Conservation (phyloP, 2,329 filamentous ascomycete species). For the Escovopsis sp. region DNA sequence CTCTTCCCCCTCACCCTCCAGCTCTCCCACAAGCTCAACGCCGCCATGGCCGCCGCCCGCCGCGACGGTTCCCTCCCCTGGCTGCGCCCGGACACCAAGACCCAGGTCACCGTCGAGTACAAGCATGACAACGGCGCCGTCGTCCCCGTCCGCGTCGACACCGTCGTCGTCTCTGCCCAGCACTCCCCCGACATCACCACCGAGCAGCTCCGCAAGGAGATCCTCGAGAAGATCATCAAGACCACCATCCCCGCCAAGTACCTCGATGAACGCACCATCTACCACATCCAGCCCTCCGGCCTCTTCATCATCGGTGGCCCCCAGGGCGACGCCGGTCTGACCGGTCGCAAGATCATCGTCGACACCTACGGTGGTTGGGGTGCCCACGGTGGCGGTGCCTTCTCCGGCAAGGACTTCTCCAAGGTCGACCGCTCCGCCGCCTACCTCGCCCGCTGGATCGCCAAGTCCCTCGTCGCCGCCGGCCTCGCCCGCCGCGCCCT, state of each 20-base stretch:
- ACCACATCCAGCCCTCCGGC: slow-evolving; percentile 98
- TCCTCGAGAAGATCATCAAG: slow-evolving; percentile 95
- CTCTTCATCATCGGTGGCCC: slow-evolving; percentile 98
- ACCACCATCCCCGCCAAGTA: slow-evolving; percentile 84
- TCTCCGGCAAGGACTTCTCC: slow-evolving; percentile 99
- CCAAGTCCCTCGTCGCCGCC: slow-evolving; percentile 88
- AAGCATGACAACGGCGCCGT: slow-evolving; percentile 91
- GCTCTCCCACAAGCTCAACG: slow-evolving; percentile 93
- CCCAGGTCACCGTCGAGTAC: slow-evolving; percentile 98
- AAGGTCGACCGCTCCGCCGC: slow-evolving; percentile 98
- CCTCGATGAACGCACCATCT: slow-evolving; percentile 84
- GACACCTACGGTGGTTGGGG: slow-evolving; percentile 99
- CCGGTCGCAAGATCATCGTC: slow-evolving; percentile 98
- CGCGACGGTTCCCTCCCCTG: slow-evolving; percentile 78
- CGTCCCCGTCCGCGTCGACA: slow-evolving; percentile 83
- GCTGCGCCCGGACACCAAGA: slow-evolving; percentile 98
- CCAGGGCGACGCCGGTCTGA: slow-evolving; percentile 96
- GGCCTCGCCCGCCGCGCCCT: slow-evolving; percentile 83
- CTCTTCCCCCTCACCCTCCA: slow-evolving; percentile 87
- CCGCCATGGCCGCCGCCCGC: slow-evolving; percentile 81
- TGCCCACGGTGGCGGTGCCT: slow-evolving; percentile 98
- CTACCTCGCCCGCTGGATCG: slow-evolving; percentile 96
- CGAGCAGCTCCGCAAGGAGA: slow-evolving; percentile 84
- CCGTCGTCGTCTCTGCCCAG: slow-evolving; percentile 91
- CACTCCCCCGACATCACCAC: slow-evolving; percentile 80